These are phyloP conservation scores for Sclerotinia minor DNA, from an alignment of 2,329 filamentous ascomycete species.

Conservation along the genomic window DNA sequence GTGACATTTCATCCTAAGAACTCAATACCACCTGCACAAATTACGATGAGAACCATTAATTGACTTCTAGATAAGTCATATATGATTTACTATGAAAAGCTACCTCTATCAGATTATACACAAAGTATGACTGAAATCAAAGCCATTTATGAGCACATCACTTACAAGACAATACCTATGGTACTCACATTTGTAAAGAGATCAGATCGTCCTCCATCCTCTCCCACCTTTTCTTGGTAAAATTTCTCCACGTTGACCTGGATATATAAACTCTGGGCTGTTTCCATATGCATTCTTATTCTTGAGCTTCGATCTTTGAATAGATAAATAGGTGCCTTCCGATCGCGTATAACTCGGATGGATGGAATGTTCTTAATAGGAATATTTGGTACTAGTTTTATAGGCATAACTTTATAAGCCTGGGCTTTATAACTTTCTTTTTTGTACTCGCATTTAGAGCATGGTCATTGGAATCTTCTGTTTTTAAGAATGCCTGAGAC, in stretches of 20 bases:
- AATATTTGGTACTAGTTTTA: background rate
- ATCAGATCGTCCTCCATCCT: too few relatives aligned
- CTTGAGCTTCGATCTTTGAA: background rate
- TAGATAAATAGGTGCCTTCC: background rate
- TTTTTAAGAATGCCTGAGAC: background rate
- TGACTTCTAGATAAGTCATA: background rate
- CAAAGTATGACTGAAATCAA: background rate
- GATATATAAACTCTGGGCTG: background rate
- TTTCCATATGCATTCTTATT: background rate
- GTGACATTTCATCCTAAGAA: background rate
- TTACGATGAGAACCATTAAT: background rate
- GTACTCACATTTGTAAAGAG: too few relatives aligned
- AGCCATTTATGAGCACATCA: background rate
- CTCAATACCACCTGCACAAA: background rate
- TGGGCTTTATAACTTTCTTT: background rate
- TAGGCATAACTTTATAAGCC: background rate
- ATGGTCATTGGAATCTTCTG: background rate
- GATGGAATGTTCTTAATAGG: background rate
- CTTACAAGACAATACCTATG: too few relatives aligned
- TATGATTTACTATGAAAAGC: background rate
- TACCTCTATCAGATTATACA: background rate
- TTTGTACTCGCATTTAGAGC: background rate
- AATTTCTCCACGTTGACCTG: too few relatives aligned
- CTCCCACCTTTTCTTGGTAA: too few relatives aligned
- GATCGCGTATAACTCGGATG: background rate